Percentiles rank a stretch among this genome's conserved stretches.
Evolutionary conservation across 192 early-diverging fungal species (phyloP).

Genomic region (Backusella morwellensis): DNA sequence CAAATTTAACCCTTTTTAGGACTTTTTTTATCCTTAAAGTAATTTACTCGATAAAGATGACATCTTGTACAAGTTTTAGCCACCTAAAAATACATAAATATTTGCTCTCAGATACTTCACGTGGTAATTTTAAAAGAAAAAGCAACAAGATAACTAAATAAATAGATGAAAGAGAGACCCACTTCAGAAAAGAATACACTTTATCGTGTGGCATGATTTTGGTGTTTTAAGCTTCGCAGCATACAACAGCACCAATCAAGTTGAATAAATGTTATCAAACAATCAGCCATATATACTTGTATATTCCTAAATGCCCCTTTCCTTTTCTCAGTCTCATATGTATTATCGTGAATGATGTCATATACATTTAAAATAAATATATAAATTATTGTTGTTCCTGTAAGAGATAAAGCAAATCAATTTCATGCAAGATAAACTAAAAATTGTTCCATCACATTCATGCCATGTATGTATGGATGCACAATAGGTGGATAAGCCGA

Average conservation of each 20-base stretch:
- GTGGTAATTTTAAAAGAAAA: background rate
- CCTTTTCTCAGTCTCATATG: background rate
- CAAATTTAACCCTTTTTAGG: background rate
- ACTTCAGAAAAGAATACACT: background rate
- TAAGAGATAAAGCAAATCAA: background rate
- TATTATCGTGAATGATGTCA: background rate
- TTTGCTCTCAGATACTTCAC: background rate
- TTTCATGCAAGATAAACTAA: background rate
- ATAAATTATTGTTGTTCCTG: background rate
- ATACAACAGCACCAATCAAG: background rate
- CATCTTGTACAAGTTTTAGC: background rate
- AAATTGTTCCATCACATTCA: background rate
- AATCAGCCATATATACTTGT: background rate
- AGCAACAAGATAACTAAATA: background rate
- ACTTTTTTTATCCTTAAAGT: background rate
- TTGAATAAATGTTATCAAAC: background rate
- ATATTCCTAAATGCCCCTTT: background rate
- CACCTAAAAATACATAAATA: background rate
- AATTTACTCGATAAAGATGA: background rate
- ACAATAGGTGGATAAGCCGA: too few relatives aligned
- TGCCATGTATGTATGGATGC: too few relatives aligned
- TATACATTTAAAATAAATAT: background rate
- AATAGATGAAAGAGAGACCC: background rate
- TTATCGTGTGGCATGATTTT: background rate
- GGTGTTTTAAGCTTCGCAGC: background rate